Percentiles rank a stretch among this genome's conserved stretches.
phyloP scores from a whole-genome alignment of 2,329 filamentous ascomycete species.

The Beauveria varroae region DNA sequence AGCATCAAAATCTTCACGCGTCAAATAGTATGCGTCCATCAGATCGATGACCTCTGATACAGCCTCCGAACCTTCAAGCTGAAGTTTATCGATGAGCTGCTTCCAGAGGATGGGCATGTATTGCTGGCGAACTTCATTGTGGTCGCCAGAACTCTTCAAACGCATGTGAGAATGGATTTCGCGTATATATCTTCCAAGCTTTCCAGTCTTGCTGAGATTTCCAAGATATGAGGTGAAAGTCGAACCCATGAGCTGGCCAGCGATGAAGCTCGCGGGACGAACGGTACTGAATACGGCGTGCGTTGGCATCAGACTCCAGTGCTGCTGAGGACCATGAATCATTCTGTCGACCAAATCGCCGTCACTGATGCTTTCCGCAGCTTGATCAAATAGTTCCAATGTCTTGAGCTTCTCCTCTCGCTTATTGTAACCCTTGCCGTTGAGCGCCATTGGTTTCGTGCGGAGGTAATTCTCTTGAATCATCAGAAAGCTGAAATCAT shows the following conservation, averaged over 20 bases:
- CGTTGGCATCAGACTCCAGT: conserved; percentile 96
- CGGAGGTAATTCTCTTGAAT: conserved; percentile 95
- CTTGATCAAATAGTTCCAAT: conserved; percentile 80
- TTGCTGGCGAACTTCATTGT: conserved; percentile 89
- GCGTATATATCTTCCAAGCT: conserved; percentile 72
- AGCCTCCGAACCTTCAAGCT: conserved; percentile 71
- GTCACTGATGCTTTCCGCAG: conserved; percentile 93
- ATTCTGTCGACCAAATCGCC: conserved; percentile 93
- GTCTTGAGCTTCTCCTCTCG: conserved; percentile 69
- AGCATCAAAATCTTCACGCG: conserved; percentile 87
- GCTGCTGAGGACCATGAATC: conserved; percentile 97
- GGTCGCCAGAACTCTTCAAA: conserved; percentile 78
- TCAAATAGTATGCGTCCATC: conserved; percentile 96
- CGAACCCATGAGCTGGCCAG: conserved; percentile 68
- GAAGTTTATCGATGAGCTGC: conserved; percentile 65
- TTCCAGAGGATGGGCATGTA: conserved; percentile 88
- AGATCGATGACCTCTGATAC: conserved; percentile 80
- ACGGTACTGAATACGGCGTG: conserved; percentile 96
- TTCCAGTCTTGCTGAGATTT: conserved; percentile 82
- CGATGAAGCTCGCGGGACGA: conserved; percentile 76
- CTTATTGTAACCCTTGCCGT: conserved; percentile 46
- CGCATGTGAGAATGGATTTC: conserved; percentile 98
- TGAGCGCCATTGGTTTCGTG: conserved; percentile 63
- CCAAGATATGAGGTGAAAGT: conserved; percentile 89
- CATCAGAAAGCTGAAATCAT: conserved; percentile 96